phyloP scores from a whole-genome alignment of 805 yeast genomes.

The Limtongia smithiae region DNA sequence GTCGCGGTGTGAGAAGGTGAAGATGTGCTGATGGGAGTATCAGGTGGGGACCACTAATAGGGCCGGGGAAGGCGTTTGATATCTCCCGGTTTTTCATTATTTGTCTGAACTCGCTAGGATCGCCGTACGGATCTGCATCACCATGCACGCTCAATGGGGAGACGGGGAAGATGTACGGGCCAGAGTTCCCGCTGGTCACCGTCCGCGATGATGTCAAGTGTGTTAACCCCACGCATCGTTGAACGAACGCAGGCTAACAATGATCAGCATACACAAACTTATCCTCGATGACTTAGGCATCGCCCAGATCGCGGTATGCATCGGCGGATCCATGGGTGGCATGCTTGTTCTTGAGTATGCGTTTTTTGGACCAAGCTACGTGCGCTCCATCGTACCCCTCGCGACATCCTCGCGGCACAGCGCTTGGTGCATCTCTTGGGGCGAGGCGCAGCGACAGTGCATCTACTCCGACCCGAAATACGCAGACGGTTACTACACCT shows the following conservation, averaged over 20 bases:
- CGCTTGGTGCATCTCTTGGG: slow-evolving; percentile 99
- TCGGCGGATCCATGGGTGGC: slow-evolving; percentile 99
- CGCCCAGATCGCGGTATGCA: slow-evolving; percentile 71
- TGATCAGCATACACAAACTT: slow-evolving; percentile 59
- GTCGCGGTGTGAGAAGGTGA: not conserved
- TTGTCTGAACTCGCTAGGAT: slow-evolving; percentile 89
- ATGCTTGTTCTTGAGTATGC: slow-evolving; percentile 91
- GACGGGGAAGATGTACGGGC: slow-evolving; percentile 78
- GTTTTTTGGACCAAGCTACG: slow-evolving; percentile 63
- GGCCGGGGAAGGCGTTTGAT: slow-evolving; percentile 83
- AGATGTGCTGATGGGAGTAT: not conserved
- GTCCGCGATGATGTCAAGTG: slow-evolving; percentile 78
- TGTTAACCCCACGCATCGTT: too few relatives aligned
- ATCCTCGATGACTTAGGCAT: slow-evolving; percentile 79
- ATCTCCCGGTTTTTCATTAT: slow-evolving; percentile 81
- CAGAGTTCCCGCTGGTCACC: slow-evolving; percentile 90
- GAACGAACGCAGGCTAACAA: too few relatives aligned
- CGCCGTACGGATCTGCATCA: slow-evolving; percentile 94
- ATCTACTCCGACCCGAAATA: slow-evolving; percentile 94
- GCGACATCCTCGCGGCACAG: slow-evolving; percentile 94
- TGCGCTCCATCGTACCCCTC: slow-evolving; percentile 67
- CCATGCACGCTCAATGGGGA: slow-evolving; percentile 80
- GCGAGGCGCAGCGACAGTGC: slow-evolving; percentile 95
- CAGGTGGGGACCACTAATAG: slow-evolving; percentile 88
- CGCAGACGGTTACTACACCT: slow-evolving; percentile 77